Conservation (phyloP, 139 green algal genomes). For the Picochlorum sp. region DNA sequence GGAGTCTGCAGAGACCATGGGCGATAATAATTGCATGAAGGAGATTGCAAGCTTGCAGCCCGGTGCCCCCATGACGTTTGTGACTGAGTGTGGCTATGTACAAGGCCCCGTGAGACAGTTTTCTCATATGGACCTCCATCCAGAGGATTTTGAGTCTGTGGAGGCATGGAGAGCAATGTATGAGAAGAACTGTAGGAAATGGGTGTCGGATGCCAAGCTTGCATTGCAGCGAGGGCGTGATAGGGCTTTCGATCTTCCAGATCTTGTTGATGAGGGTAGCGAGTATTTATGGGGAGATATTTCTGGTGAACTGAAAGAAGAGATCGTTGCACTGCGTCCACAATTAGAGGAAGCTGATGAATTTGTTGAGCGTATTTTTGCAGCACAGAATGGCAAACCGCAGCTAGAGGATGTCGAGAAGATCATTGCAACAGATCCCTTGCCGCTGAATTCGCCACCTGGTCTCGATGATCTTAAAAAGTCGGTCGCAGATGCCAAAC, state of each 20-base stretch:
- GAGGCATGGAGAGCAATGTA: not conserved
- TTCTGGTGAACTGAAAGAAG: slow-evolving; percentile 32
- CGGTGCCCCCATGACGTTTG: slow-evolving; percentile 1
- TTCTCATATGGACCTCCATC: slow-evolving; percentile 1
- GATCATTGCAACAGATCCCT: slow-evolving; percentile 25
- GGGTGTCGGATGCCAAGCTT: slow-evolving; percentile 8
- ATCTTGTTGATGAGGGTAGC: slow-evolving; percentile 30
- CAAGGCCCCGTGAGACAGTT: slow-evolving; percentile 7
- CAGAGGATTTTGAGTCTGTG: slow-evolving; percentile 11
- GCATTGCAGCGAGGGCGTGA: slow-evolving; percentile 24
- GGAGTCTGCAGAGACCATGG: too few species aligned
- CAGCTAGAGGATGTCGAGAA: slow-evolving; percentile 29
- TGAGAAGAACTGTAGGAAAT: slow-evolving; percentile 1
- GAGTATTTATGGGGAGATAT: slow-evolving; percentile 49
- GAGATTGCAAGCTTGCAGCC: not conserved
- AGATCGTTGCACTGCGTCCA: slow-evolving; percentile 1
- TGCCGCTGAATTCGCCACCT: slow-evolving; percentile 9
- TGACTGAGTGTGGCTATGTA: slow-evolving; percentile 4
- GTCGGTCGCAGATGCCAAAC: not conserved
- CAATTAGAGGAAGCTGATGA: slow-evolving; percentile 1
- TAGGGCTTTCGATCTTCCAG: slow-evolving; percentile 27
- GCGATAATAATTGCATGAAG: not conserved
- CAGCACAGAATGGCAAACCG: slow-evolving; percentile 21
- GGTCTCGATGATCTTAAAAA: slow-evolving; percentile 24
- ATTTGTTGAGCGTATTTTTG: slow-evolving; percentile 22